Percentiles rank a stretch among this genome's conserved stretches.
These are phyloP conservation scores for Trichoderma polysporum DNA, from an alignment of 2,329 filamentous ascomycete species.

Conservation along the genomic window DNA sequence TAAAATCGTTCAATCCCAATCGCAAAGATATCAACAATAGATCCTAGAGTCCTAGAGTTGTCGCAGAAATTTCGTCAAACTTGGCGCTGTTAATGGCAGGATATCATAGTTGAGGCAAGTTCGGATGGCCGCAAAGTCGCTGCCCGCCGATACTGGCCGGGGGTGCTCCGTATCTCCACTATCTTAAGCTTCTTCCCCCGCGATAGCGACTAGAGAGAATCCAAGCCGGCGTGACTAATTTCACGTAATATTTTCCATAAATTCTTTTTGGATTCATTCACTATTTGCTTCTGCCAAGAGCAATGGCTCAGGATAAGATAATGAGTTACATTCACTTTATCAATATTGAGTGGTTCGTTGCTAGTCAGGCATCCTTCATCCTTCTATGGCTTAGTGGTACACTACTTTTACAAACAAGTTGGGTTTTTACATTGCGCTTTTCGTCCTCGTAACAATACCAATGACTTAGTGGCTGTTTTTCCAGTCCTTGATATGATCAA, in stretches of 20 bases:
- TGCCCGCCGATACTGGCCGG: slow-evolving; percentile 10
- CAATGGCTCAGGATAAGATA: too few relatives aligned
- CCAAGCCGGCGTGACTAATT: background rate
- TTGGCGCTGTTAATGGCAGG: background rate
- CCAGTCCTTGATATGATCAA: slow-evolving; percentile 75
- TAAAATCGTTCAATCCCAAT: background rate
- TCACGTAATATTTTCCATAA: background rate
- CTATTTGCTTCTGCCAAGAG: background rate
- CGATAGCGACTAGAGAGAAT: background rate
- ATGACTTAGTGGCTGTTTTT: slow-evolving; percentile 19
- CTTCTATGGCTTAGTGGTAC: slow-evolving; percentile 19
- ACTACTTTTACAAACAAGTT: slow-evolving; percentile 21
- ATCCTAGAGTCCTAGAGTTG: background rate
- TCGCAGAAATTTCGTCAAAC: background rate
- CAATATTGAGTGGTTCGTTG: slow-evolving; percentile 24
- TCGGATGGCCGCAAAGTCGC: background rate
- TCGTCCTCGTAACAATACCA: background rate
- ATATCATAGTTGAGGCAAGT: background rate
- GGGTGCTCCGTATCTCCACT: slow-evolving; percentile 14
- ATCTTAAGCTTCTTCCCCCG: background rate
- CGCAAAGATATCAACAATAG: background rate
- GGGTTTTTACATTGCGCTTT: background rate
- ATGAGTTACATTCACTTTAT: background rate
- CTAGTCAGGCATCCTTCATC: background rate
- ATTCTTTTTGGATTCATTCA: background rate